Evolutionary conservation across 768 basidiomycete species (phyloP), one percentile per base, ranked within the genome.

Genomic region (Psilocybe sp.): DNA sequence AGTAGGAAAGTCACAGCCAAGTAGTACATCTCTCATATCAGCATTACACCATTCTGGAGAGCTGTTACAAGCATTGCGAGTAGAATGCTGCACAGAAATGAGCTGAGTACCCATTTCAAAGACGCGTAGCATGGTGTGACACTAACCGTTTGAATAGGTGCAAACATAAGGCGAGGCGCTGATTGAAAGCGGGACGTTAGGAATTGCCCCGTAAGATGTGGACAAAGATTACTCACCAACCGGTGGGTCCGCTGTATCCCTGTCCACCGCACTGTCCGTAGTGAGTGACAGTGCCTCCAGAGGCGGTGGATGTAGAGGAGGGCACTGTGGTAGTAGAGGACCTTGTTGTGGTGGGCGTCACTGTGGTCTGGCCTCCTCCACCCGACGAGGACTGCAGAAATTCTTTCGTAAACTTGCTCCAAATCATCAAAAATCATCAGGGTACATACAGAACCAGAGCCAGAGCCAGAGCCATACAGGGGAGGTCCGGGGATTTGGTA

Each of bases 401-500:
- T 28, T 4, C 3, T 28, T 28, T 28, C 7, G 23, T 28, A 28
- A 28, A 7, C 23, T 28, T 34, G n/a, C n/a, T 18, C 12, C 19
- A 32, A 32, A 40, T 34, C 20, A 9, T 28, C 4, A 7, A 3
- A 28, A 28, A 4, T 4, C 23, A 28, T 7, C 23, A 48, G 36
- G 14, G 49, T 36, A 8, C 47, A 51, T 43, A 40, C 32, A 38
- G 13, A 34, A 12, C 46, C 44, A 42, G 47, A 49, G 13, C 44
- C n/a, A 1, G 35, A n/a, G n/a, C n/a, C n/a, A n/a, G n/a, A 19
- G 34, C 18, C 75, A 61, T 78, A 81, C 15, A 81, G 72, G 36
- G 75, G 69, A 16, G 75, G 74, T 18, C 74, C 73, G 4, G 75
- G 74, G 44, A 77, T 74, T 6, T 58, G 50, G 59, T 77, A 77